phyloP scores from a whole-genome alignment of 768 basidiomycete genomes.

The Lanmaoa rubissima region DNA sequence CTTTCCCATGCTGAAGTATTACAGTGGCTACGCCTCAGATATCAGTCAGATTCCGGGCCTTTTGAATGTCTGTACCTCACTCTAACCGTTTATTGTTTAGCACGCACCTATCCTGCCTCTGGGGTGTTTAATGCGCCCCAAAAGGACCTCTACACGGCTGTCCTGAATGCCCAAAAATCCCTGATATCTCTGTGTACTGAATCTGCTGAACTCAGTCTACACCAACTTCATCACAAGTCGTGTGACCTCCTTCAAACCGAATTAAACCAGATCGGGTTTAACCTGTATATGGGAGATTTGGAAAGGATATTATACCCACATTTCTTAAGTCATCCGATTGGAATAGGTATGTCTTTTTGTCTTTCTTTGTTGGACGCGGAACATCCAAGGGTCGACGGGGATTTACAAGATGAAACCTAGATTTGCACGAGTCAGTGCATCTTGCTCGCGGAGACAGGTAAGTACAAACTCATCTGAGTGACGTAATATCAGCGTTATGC shows the following conservation, averaged over 20 bases:
- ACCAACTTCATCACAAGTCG: conserved; percentile 76
- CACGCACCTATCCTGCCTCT: conserved; percentile 84
- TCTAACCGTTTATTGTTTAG: conserved; percentile 36
- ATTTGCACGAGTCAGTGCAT: conserved; percentile 82
- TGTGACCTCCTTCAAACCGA: conserved; percentile 66
- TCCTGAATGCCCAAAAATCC: conserved; percentile 69
- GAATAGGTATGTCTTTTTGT: conserved; percentile 59
- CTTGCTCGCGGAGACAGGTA: conserved; percentile 55
- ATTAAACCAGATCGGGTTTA: conserved; percentile 61
- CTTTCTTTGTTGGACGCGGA: background rate
- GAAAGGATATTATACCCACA: conserved; percentile 85
- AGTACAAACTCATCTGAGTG: conserved; percentile 23
- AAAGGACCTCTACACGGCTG: conserved; percentile 78
- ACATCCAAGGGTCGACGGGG: conserved; percentile 6
- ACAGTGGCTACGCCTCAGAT: conserved; percentile 89
- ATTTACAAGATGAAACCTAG: conserved; percentile 38
- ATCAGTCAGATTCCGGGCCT: conserved; percentile 59
- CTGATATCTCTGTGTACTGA: conserved; percentile 63
- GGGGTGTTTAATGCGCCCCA: conserved; percentile 81
- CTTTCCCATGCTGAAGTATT: conserved; percentile 3
- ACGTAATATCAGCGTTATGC: background rate
- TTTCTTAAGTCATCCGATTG: conserved; percentile 88
- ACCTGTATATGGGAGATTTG: conserved; percentile 50
- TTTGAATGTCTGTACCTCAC: background rate
- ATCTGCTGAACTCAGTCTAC: conserved; percentile 52